Evolutionary conservation across 768 basidiomycete species (phyloP), one percentile per base, ranked within the genome.

Genomic region (Suillus discolor): DNA sequence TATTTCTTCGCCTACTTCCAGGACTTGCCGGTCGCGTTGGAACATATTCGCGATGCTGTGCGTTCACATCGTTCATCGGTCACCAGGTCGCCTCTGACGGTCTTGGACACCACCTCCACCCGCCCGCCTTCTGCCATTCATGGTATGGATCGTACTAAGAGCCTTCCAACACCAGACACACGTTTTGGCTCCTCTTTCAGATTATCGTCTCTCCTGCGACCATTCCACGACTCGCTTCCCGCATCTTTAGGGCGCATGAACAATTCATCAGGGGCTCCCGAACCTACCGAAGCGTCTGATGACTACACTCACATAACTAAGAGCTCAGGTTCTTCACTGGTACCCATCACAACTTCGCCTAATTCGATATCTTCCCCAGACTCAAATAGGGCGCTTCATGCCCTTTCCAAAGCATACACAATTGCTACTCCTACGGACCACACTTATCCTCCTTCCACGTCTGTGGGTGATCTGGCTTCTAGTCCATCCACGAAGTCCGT

Each of bases 1-100:
- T 95, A 94, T 73, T 97, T 97, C 78, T 97, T 97, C 72, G 94
- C 96, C 16, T 98, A 97, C 76, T 97, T 98, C 77, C 89, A 89
- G 69, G 87, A 96, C 76, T 83, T 94, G 44, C 82, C 89, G 8
- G 82, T 75, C 42, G 93, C 94, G 2, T 81, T 96, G 63, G 89
- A 91, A 49, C 87, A 91, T 74, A 96, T 99, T 66, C 89, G 92
- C 38, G 87, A 89, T 67, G 88, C 87, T 13, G 87, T 97, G 41
- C 86, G 90, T 63, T 77, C 79, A 20, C 81, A 87, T 70, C 85
- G 86, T 45, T 76, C 74, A 4, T 67, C 71, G 13, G 65, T 68
- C 28, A 36, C 72, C 34, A 62, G 39, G 61, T 76, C 71, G 59
- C 72, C 71, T 23, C 68, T 66, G 62, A 59, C 71, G 25, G 77